A percentile compares a stretch with the other conserved stretches of the same genome.
Evolutionary conservation across 2,329 filamentous ascomycete genomes (phyloP).

Genomic region (Fusarium tanahbumbuense): DNA sequence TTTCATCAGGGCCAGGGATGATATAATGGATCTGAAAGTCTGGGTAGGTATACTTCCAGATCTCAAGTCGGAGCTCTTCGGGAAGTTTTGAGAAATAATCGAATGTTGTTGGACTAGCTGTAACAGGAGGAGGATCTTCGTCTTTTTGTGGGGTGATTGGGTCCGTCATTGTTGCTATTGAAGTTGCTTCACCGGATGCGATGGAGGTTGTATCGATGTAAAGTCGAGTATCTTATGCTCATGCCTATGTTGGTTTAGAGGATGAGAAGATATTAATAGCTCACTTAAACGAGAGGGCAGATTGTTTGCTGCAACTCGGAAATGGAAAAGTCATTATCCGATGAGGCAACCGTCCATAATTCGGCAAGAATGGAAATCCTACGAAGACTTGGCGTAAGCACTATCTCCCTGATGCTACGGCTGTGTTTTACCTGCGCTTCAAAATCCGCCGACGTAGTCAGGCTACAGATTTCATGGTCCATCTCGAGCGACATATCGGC

Average conservation of each 20-base stretch:
- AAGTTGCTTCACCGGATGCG: rapidly evolving
- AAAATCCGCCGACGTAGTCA: neutral
- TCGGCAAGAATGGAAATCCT: neutral
- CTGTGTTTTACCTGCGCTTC: too few species aligned
- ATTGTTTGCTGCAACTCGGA: neutral
- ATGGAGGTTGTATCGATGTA: neutral
- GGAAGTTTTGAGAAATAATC: neutral
- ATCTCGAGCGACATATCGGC: neutral
- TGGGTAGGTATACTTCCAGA: neutral
- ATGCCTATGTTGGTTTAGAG: neutral
- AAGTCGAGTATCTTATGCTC: rapidly evolving
- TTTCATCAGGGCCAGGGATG: neutral
- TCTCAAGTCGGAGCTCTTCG: neutral
- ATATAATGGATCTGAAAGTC: neutral
- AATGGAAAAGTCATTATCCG: neutral
- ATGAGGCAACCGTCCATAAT: neutral
- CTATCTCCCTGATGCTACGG: neutral
- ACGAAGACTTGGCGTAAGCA: neutral
- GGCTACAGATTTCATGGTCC: too few species aligned
- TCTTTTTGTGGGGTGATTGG: neutral
- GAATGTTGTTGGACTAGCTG: neutral
- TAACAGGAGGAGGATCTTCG: neutral
- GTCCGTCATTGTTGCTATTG: neutral
- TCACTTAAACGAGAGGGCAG: rapidly evolving
- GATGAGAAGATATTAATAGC: neutral